These are phyloP conservation scores for Amborella trichopoda DNA, from an alignment of 164 flowering plant species.

Conservation along the genomic window DNA sequence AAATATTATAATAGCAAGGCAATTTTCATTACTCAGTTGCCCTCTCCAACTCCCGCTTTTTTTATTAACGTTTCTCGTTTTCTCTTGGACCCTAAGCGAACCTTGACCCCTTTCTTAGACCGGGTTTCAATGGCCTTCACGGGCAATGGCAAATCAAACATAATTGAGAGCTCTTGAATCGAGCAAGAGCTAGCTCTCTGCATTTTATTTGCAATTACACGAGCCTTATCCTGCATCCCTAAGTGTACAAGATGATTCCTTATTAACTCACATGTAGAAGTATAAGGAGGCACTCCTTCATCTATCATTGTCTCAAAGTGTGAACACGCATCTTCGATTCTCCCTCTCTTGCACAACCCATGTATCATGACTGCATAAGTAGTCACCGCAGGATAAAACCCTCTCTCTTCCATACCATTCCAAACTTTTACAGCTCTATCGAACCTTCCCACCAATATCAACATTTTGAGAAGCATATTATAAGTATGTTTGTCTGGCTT, in stretches of 20 bases:
- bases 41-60: slow-evolving; percentile 5
- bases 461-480: slow-evolving; percentile 76
- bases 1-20: no score
- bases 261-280: slow-evolving; percentile 49
- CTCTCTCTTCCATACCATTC: slow-evolving; percentile 49
- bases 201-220: slow-evolving; percentile 67
- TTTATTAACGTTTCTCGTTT: neutral
- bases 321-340: slow-evolving; percentile 67
- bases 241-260: slow-evolving; percentile 40
- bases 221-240: slow-evolving; percentile 31
- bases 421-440: slow-evolving; percentile 56
- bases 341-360: slow-evolving; percentile 71
- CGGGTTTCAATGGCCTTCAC: neutral
- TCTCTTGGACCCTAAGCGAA: neutral
- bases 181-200: slow-evolving; percentile 49
- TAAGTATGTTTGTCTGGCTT: slow-evolving; percentile 66
- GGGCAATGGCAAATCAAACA: slow-evolving; percentile 19
- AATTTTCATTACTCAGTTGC: no score
- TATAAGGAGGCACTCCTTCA: slow-evolving; percentile 87
- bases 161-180: slow-evolving; percentile 43
- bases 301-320: slow-evolving; percentile 89
- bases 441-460: slow-evolving; percentile 59
- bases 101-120: neutral
- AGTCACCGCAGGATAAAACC: slow-evolving; percentile 69
- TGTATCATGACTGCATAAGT: slow-evolving; percentile 86